Conservation (phyloP, 2,329 filamentous ascomycete species). For the Apiospora marii region DNA sequence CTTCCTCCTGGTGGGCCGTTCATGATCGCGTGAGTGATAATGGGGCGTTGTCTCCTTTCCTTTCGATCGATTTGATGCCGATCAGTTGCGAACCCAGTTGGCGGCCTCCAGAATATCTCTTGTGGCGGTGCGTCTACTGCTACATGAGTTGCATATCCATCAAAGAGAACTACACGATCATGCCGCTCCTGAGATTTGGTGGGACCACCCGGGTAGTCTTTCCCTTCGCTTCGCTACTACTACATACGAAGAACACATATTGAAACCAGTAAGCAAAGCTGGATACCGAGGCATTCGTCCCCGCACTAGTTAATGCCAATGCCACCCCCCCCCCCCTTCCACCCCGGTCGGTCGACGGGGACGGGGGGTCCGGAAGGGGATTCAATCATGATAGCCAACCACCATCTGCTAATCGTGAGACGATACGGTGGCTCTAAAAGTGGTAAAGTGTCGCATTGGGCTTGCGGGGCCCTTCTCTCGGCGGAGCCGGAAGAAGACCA, state of each 20-base stretch:
- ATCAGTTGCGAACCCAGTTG: background rate
- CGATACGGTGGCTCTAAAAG: no score
- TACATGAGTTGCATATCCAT: no score
- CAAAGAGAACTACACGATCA: background rate
- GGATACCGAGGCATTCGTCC: background rate
- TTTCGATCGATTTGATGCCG: background rate
- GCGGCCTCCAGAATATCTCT: background rate
- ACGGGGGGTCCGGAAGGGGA: no score
- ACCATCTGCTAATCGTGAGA: no score
- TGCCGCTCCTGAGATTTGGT: background rate
- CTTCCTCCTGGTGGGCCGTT: background rate
- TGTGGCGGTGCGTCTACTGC: no score
- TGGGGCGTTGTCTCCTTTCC: background rate
- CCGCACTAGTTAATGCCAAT: background rate
- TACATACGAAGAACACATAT: no score
- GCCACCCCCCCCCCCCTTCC: no score
- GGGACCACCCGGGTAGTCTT: background rate
- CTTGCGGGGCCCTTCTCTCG: background rate
- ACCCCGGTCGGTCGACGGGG: no score
- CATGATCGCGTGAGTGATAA: slow-evolving; percentile 15
- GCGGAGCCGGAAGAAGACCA: background rate
- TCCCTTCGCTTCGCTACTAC: background rate
- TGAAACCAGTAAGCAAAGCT: background rate
- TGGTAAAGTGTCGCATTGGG: background rate
- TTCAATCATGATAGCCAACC: no score